Base-by-base conservation (phyloP, 2,329 filamentous ascomycete species). In the Xylariales sp. region DNA sequence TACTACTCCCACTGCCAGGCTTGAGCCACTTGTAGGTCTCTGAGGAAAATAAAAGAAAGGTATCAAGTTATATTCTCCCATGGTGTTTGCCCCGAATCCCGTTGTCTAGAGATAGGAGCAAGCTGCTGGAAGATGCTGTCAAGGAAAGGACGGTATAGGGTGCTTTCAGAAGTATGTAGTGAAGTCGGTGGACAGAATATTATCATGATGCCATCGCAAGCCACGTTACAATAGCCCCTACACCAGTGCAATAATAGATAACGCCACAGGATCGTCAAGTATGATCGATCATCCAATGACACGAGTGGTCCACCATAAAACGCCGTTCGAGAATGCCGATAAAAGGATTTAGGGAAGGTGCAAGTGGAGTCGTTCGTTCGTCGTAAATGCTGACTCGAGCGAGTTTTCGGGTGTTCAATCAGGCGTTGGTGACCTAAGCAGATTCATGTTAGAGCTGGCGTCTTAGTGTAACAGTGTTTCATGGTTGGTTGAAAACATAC, bases 361-460 rank as follows among this genome's bases (percentile, higher is more conserved):
- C 50, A 56, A 53, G 48, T 45, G 48, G 49, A 53, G 44, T 53
- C 51, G 43, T 55, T 57, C 51, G 45, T 55, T 59, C 54, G 48
- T 59, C 48, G 49, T 59, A 45, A 57, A 51, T 49, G 50, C 38
- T 50, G 50, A 47, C 51, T 49, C 45, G 30, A 39, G 32, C 29
- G 37, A 33, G 25, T 38, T 42, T 18, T 19, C 20, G 18, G 35
- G 11, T 31, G 13, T 34, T 43, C 32, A 34, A 40, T 58, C 52
- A 60, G 43, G 56, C 56, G 40, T 60, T 60, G 48, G 56, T 60
- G 42, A 60, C 56, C 56, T 60, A 29, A n/a, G n/a, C 5, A 25
- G 19, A 14, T n/a, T 18, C 11, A 23, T 25, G 39, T 46, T 34
- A 47, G 41, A 41, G n/a, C n/a, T n/a, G n/a, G n/a, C n/a, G n/a